phyloP scores from a whole-genome alignment of 495 filamentous ascomycete species.

The Xylaria cubensis region DNA sequence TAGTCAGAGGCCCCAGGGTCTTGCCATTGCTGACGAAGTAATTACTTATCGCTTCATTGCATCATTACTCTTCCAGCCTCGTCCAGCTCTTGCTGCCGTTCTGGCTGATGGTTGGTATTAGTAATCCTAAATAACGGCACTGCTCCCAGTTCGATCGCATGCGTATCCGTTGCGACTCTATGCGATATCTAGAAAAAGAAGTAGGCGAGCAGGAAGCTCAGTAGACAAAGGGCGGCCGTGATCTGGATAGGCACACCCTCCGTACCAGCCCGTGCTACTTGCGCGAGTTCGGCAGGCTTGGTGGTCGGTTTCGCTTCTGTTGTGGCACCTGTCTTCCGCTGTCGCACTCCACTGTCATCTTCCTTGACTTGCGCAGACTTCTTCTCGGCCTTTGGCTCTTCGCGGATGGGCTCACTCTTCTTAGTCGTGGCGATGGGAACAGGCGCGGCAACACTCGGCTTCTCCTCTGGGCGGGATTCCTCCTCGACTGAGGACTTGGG shows the following conservation, averaged over 20 bases:
- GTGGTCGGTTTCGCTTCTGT: conserved; percentile 42
- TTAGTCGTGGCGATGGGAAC: conserved; percentile 52
- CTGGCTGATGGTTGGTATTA: neutral
- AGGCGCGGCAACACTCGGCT: conserved; percentile 41
- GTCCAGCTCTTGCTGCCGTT: neutral
- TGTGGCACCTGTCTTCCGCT: conserved; percentile 67
- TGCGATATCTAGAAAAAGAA: conserved; percentile 76
- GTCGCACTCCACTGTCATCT: conserved; percentile 69
- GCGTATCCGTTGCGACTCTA: conserved; percentile 1
- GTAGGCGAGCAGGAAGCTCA: conserved; percentile 92
- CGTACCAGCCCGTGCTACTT: conserved; percentile 59
- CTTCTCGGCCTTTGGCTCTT: conserved; percentile 77
- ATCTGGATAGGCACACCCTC: conserved; percentile 87
- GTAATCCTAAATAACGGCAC: neutral
- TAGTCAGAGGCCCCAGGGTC: conserved; percentile 27
- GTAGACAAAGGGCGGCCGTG: conserved; percentile 80
- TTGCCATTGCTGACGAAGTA: neutral
- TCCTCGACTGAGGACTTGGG: conserved; percentile 40
- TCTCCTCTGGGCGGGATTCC: conserved; percentile 36
- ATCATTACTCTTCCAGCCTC: neutral
- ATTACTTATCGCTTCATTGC: conserved; percentile 16
- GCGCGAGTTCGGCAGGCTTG: conserved; percentile 58
- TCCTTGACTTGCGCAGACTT: conserved; percentile 74
- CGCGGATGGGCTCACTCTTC: conserved; percentile 53
- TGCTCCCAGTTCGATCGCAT: neutral